phyloP scores from a whole-genome alignment of 106 monocot genomes.

The Allium fistulosum region DNA sequence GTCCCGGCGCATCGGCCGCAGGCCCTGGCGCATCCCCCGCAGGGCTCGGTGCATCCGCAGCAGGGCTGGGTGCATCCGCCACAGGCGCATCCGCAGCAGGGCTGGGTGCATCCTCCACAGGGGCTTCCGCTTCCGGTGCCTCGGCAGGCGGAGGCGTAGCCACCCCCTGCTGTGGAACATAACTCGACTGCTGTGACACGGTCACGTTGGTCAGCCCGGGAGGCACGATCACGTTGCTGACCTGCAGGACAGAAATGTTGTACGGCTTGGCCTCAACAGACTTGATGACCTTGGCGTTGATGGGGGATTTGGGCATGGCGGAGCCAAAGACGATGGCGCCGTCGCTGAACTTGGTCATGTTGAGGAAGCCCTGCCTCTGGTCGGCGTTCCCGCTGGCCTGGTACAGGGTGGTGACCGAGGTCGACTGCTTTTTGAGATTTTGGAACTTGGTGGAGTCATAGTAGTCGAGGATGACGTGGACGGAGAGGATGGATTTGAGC shows the following conservation, averaged over 20 bases:
- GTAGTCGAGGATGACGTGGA: slow-evolving; percentile 64
- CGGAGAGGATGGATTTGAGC: slow-evolving; percentile 16
- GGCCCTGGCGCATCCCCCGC: background rate
- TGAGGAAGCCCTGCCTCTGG: slow-evolving; percentile 32
- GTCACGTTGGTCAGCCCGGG: slow-evolving; percentile 14
- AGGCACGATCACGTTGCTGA: slow-evolving; percentile 32
- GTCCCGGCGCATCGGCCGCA: background rate
- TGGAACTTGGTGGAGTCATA: slow-evolving; percentile 34
- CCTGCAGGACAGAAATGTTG: slow-evolving; percentile 49
- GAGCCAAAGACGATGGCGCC: slow-evolving; percentile 26
- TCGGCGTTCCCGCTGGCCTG: slow-evolving; percentile 36
- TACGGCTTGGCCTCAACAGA: slow-evolving; percentile 23
- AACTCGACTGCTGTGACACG: too few relatives aligned
- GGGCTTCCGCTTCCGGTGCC: background rate
- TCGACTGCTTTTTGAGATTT: slow-evolving; percentile 9
- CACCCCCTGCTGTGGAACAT: too few relatives aligned
- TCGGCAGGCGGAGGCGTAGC: background rate
- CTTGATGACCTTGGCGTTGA: slow-evolving; percentile 11
- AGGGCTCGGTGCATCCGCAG: background rate
- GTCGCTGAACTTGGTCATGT: slow-evolving; percentile 20
- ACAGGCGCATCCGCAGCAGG: background rate
- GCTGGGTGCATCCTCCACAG: background rate
- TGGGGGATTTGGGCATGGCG: slow-evolving; percentile 18
- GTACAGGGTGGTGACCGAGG: slow-evolving; percentile 38
- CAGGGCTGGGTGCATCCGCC: slow-evolving; percentile 3